Evolutionary conservation across 768 basidiomycete species (phyloP), one percentile per base, ranked within the genome.

Genomic region (Tricholoma terreum): DNA sequence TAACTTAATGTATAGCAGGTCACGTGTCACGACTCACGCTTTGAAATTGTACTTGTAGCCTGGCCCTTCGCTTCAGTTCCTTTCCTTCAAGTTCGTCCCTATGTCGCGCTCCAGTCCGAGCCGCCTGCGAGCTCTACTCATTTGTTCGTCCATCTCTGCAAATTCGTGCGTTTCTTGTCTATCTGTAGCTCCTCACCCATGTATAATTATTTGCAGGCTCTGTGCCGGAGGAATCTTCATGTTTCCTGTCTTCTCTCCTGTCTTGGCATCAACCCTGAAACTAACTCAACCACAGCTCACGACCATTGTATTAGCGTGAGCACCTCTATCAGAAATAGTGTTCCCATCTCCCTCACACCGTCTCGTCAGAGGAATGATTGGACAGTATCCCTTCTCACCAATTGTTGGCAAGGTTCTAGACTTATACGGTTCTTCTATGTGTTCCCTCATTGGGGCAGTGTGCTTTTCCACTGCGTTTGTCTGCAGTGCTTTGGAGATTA

Each of bases 211-310:
- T n/a, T 53, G 30, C 57, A 91, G 90, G n/a, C 69, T 91, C 59
- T 86, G 79, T 60, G 87, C 88, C 0, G 90, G 89, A n/a, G 88
- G 86, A 31, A 80, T 92, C 58, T 90, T 90, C 73, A 86, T 81
- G 46, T 91, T 92, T 65, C 89, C 91, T 17, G 75, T 92, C 5
- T 72, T 92, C 38, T 84, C 90, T 1, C 85, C 90, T 6, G 74
- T 79, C 1, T 67, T 92, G 56, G 82, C 81, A 4, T 67, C 76
- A 17, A 80, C 80, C 61, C 73, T 84, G 63, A 84, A 84, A 65
- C 74, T 92, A 53, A 81, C 81, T 10, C 90, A 92, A 66, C 83
- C 87, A 6, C 90, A 93, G 62, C 70, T 92, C 56, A 91, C 89
- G 14, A 87, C 88, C 2, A 86, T 93, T 54, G 84, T 82, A 12